phyloP scores from a whole-genome alignment of 2,329 filamentous ascomycete species.

The Verticillium albo-atrum region DNA sequence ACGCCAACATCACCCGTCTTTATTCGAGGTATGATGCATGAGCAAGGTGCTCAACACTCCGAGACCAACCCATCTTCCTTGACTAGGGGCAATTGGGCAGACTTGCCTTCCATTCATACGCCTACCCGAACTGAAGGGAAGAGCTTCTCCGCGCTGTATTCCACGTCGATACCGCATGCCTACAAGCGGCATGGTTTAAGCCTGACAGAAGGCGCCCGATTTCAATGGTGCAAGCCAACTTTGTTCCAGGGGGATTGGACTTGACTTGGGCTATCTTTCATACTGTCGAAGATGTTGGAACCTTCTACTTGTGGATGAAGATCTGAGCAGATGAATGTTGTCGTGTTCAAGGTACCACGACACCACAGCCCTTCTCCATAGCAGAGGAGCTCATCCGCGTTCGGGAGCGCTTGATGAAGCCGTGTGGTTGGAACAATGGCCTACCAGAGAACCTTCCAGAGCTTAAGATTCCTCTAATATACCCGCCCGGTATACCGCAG shows the following conservation, averaged over 20 bases:
- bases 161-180: too few relatives aligned
- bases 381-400: conserved; percentile 22
- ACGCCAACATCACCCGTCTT: too few relatives aligned
- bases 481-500: conserved; percentile 19
- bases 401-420: conserved; percentile 20
- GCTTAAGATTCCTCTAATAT: conserved; percentile 23
- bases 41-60: too few relatives aligned
- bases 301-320: conserved; percentile 24
- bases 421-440: conserved; percentile 21
- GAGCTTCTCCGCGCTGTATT: conserved; percentile 18
- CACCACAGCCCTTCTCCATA: conserved; percentile 16
- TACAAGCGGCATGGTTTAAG: conserved; percentile 19
- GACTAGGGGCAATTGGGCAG: too few relatives aligned
- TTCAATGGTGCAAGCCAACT: conserved; percentile 21
- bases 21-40: too few relatives aligned
- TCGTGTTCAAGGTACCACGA: conserved; percentile 19
- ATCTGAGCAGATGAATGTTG: conserved; percentile 30
- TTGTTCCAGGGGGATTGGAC: conserved; percentile 22
- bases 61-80: too few relatives aligned
- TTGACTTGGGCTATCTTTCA: conserved; percentile 22
- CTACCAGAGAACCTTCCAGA: conserved; percentile 24
- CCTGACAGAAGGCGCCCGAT: conserved; percentile 14
- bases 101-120: too few relatives aligned
- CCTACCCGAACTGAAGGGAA: conserved; percentile 20
- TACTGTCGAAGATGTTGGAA: conserved; percentile 26